These are phyloP conservation scores for Vanderwaltozyma polyspora DNA, from an alignment of 805 yeast species.

Conservation along the genomic window DNA sequence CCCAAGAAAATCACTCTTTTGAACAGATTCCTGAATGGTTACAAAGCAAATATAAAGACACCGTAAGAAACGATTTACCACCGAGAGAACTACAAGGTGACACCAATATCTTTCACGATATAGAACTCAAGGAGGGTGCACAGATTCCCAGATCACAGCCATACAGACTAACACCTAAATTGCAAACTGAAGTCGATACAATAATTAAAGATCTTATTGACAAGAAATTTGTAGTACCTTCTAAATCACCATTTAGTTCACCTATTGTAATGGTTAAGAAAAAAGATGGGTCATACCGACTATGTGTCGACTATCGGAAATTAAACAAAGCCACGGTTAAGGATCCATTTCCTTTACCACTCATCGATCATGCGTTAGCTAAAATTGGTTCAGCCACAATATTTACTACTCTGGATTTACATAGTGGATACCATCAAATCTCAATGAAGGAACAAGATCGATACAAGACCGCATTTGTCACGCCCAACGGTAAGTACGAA, in stretches of 20 bases:
- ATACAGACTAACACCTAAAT: conserved; percentile 7
- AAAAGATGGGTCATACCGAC: conserved; percentile 7
- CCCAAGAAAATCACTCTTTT: background rate
- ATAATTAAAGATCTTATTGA: conserved; percentile 5
- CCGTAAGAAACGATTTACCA: background rate
- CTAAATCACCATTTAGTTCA: conserved; percentile 8
- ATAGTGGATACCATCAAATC: conserved; percentile 9
- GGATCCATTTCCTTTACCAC: conserved; percentile 7
- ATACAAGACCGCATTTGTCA: conserved; percentile 7
- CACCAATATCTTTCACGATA: background rate
- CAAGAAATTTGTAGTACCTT: conserved; percentile 5
- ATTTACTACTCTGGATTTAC: conserved; percentile 6
- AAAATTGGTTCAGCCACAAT: conserved; percentile 1
- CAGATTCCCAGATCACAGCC: conserved; percentile 7
- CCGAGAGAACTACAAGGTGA: background rate
- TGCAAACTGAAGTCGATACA: conserved; percentile 1
- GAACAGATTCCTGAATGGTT: background rate
- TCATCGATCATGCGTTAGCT: conserved; percentile 3
- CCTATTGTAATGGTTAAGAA: conserved; percentile 9
- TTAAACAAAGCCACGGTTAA: conserved; percentile 5
- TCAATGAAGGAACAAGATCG: conserved; percentile 4
- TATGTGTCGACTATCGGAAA: conserved; percentile 6
- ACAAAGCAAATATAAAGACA: background rate
- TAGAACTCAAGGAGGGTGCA: conserved; percentile 1
- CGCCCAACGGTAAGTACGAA: conserved; percentile 8